A percentile compares a stretch with the other conserved stretches of the same genome.
These are phyloP conservation scores for Escallonia herrerae DNA, from an alignment of 129 eudicot species.

Conservation along the genomic window DNA sequence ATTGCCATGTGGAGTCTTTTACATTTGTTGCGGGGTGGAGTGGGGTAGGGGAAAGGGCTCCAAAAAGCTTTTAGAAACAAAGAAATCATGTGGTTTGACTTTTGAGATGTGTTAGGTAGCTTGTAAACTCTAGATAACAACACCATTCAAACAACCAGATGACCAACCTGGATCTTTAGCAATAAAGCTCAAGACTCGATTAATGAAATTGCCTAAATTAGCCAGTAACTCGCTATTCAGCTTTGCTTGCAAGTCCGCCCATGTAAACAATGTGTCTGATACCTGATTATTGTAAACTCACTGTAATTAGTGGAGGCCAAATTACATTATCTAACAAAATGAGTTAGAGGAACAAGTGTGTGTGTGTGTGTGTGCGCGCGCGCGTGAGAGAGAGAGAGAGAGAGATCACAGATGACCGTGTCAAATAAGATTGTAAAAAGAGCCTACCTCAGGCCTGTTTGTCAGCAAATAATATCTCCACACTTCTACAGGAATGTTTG, in stretches of 20 bases:
- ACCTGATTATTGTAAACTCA: slow-evolving; percentile 33
- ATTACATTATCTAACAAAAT: background rate
- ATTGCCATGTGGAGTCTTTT: too few relatives aligned
- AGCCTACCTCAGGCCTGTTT: slow-evolving; percentile 85
- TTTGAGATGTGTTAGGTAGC: background rate
- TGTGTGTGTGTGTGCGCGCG: background rate
- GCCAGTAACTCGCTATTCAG: slow-evolving; percentile 70
- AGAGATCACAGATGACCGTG: slow-evolving; percentile 1
- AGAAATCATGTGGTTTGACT: too few relatives aligned
- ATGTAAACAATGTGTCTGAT: slow-evolving; percentile 86
- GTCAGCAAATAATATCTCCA: slow-evolving; percentile 93
- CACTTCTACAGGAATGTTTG: slow-evolving; percentile 92
- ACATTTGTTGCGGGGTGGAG: too few relatives aligned
- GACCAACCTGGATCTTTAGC: slow-evolving; percentile 81
- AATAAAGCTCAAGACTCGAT: slow-evolving; percentile 90
- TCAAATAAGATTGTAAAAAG: slow-evolving; percentile 6
- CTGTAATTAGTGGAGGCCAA: background rate
- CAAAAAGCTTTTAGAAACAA: too few relatives aligned
- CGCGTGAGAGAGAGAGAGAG: background rate
- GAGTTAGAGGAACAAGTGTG: background rate
- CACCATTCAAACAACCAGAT: background rate
- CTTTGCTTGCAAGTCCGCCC: slow-evolving; percentile 94
- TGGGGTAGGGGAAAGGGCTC: too few relatives aligned
- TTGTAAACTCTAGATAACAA: background rate
- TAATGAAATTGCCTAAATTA: slow-evolving; percentile 85